Conservation (phyloP, 2,329 filamentous ascomycete species). For the Decorospora gaudefroyi region DNA sequence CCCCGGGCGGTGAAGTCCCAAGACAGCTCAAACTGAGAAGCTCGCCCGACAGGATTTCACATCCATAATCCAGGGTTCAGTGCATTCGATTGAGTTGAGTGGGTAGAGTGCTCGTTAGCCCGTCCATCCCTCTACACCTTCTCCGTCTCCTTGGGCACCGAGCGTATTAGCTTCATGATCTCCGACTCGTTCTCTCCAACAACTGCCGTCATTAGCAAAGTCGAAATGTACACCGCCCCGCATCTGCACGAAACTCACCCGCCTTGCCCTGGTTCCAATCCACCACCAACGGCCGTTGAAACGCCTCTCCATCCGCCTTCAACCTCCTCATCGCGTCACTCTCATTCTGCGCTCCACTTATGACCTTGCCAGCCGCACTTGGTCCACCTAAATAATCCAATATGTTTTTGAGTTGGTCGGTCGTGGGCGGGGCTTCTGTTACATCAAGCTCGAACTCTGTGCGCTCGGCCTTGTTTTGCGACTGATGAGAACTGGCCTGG, state of each 20-base stretch:
- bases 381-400: conserved; percentile 73
- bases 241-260: conserved; percentile 49
- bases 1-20: conserved; percentile 7
- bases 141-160: conserved; percentile 53
- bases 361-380: conserved; percentile 64
- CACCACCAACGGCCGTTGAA: conserved; percentile 82
- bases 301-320: conserved; percentile 68
- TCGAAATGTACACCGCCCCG: background rate
- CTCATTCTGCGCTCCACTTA: conserved; percentile 73
- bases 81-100: conserved; percentile 9
- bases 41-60: background rate
- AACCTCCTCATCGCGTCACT: conserved; percentile 80
- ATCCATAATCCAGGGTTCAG: background rate
- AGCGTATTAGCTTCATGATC: conserved; percentile 79
- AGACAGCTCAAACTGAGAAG: background rate
- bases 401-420: conserved; percentile 81
- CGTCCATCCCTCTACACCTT: conserved; percentile 21
- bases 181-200: conserved; percentile 81
- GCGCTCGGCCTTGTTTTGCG: conserved; percentile 63
- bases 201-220: conserved; percentile 48
- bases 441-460: conserved; percentile 85
- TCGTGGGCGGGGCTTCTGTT: conserved; percentile 77
- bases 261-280: conserved; percentile 94
- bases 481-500: conserved; percentile 69
- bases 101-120: conserved; percentile 9